Percentiles rank a stretch among this genome's conserved stretches.
These are phyloP conservation scores for Leptographium wingfieldii DNA, from an alignment of 2,329 filamentous ascomycete species.

Conservation along the genomic window DNA sequence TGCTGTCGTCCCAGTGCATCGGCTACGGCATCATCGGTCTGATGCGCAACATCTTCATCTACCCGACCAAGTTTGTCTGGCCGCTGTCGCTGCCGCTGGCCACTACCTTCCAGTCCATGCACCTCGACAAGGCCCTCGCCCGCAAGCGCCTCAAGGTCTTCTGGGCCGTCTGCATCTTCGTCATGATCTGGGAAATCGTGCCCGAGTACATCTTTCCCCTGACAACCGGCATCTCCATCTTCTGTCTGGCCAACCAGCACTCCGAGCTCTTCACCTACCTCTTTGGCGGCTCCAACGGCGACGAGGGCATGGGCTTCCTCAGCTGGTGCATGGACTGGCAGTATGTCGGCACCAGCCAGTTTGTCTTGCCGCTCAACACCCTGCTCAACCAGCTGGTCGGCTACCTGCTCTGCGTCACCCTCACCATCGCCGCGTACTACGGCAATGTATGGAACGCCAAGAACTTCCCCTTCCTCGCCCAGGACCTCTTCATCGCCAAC, in stretches of 20 bases:
- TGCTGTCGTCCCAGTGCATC: slow-evolving; percentile 33
- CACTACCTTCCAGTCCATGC: slow-evolving; percentile 16
- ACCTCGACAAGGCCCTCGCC: slow-evolving; percentile 19
- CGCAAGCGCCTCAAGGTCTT: slow-evolving; percentile 28
- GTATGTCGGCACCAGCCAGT: slow-evolving; percentile 25
- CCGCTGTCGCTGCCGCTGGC: slow-evolving; percentile 19
- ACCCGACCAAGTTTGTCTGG: slow-evolving; percentile 36
- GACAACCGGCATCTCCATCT: slow-evolving; percentile 12
- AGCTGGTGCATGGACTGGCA: slow-evolving; percentile 30
- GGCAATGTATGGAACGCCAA: slow-evolving; percentile 27
- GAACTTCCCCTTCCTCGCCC: slow-evolving; percentile 29
- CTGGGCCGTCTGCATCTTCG: slow-evolving; percentile 23
- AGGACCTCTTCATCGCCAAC: slow-evolving; percentile 27
- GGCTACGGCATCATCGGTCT: slow-evolving; percentile 37
- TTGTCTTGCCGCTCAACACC: slow-evolving; percentile 21
- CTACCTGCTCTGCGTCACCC: slow-evolving; percentile 21
- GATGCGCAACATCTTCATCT: slow-evolving; percentile 30
- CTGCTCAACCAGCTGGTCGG: slow-evolving; percentile 26
- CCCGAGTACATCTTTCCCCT: slow-evolving; percentile 19
- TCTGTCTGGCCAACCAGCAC: slow-evolving; percentile 14
- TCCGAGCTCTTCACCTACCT: slow-evolving; percentile 22
- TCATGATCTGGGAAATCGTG: slow-evolving; percentile 35
- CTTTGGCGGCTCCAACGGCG: slow-evolving; percentile 28
- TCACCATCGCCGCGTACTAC: slow-evolving; percentile 29
- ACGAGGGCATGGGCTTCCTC: slow-evolving; percentile 32